Evolutionary conservation across 441 rosid species (phyloP), one percentile per base, ranked within the genome.

Genomic region (Populus hybrid): DNA sequence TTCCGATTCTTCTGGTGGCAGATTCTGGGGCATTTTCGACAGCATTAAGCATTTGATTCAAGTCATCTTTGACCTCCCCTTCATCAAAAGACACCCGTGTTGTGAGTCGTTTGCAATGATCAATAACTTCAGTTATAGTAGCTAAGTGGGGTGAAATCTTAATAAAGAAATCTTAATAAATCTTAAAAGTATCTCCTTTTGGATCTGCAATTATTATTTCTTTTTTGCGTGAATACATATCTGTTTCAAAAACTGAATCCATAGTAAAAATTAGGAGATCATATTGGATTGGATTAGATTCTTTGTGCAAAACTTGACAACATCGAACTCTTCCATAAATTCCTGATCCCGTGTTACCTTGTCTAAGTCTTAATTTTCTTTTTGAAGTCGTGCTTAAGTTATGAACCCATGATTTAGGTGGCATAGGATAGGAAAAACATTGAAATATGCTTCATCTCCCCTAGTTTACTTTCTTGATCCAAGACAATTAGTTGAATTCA

Each of bases 31-130:
- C 59, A 63, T 81, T 83, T 73, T 74, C 72, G 36, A 76, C 61
- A 5, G 77, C 59, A 30, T 78, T 77, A 69, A 88, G 73, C 69
- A 86, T 83, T 72, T 75, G 77, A 76, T 86, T 82, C 76, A 84
- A 67, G 73, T 74, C 79, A 59, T 87, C 87, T 1, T 73, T 54
- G 66, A 68, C 82, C 66, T 83, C 89, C 35, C 78, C 84, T 3
- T 81, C 88, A 78, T 84, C 78, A 38, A 72, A 69, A 74, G 82
- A 78, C 36, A 84, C 83, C 68, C 86, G 87, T 14, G 85, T 87
- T 38, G 84, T 73, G 78, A 86, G 70, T 38, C 71, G 69, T 79
- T 85, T 87, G 69, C 30, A 79, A 78, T 80, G 79, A 78, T 84
- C 76, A 64, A 75, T 61, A n/a, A 75, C 34, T 80, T 78, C 75